These are phyloP conservation scores for Amphirosellinia nigrospora DNA, from an alignment of 495 filamentous ascomycete genomes.

Conservation along the genomic window DNA sequence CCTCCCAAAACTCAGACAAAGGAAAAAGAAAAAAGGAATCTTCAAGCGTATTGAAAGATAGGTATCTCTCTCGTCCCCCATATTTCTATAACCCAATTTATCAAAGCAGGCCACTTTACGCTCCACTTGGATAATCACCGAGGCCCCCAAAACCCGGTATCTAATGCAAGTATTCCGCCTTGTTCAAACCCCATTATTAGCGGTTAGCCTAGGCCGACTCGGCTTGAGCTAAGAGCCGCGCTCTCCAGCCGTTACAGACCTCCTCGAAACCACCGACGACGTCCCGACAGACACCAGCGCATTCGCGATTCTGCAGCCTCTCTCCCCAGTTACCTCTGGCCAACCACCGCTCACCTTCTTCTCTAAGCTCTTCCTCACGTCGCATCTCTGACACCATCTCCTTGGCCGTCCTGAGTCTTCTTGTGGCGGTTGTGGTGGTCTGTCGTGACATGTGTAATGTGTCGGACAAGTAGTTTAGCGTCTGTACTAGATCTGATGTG, in stretches of 20 bases:
- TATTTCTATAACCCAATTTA: slow-evolving; percentile 9
- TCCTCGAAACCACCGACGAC: slow-evolving; percentile 92
- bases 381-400: slow-evolving; percentile 84
- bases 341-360: slow-evolving; percentile 82
- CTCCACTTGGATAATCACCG: neutral
- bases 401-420: slow-evolving; percentile 74
- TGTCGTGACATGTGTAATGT: slow-evolving; percentile 94
- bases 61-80: slow-evolving; percentile 6
- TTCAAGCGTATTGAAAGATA: slow-evolving; percentile 8
- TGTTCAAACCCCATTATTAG: neutral
- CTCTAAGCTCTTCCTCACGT: slow-evolving; percentile 77
- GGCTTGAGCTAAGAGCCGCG: slow-evolving; percentile 55
- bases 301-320: slow-evolving; percentile 74
- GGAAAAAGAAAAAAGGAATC: neutral
- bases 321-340: slow-evolving; percentile 81
- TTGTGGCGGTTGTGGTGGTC: slow-evolving; percentile 76
- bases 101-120: neutral
- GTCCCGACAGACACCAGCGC: slow-evolving; percentile 77
- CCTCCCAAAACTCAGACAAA: neutral
- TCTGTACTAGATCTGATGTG: slow-evolving; percentile 77
- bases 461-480: slow-evolving; percentile 86
- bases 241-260: slow-evolving; percentile 69
- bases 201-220: slow-evolving; percentile 38
- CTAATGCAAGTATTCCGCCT: neutral
- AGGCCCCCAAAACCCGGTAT: neutral